Conservation (phyloP, 441 rosid genomes). For the Breynia disticha region DNA sequence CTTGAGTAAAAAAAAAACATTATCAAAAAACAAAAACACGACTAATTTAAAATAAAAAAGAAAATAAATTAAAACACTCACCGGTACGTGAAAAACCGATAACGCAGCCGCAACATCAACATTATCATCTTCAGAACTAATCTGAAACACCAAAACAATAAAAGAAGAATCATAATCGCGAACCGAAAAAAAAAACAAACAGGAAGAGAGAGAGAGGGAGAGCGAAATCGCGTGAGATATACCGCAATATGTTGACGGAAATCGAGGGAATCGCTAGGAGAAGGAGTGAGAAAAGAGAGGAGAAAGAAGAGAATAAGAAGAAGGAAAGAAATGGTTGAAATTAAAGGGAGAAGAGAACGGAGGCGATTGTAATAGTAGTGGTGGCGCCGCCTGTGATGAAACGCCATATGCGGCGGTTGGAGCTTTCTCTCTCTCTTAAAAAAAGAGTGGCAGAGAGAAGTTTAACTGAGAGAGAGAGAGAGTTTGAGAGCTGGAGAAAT, state of each 20-base stretch:
- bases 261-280: constrained; percentile 40
- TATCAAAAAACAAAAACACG: background rate
- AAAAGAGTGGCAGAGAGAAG: too few species aligned
- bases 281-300: constrained; percentile 49
- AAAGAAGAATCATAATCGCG: background rate
- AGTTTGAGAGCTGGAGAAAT: too few species aligned
- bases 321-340: constrained; percentile 40
- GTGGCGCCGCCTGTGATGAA: constrained; percentile 45
- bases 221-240: too few species aligned
- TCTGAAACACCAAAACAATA: constrained; percentile 11
- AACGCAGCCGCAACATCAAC: constrained; percentile 17
- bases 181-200: background rate
- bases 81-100: constrained; percentile 48
- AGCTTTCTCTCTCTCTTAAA: background rate
- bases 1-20: constrained; percentile 7
- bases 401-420: constrained; percentile 31
- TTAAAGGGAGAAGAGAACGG: constrained; percentile 32
- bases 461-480: too few species aligned
- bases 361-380: constrained; percentile 29
- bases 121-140: constrained; percentile 11
- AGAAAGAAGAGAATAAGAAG: constrained; percentile 50
- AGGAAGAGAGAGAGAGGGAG: background rate
- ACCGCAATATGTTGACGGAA: constrained; percentile 12
- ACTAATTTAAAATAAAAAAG: background rate
- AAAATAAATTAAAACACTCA: constrained; percentile 27